Evolutionary conservation across 108 stramenopile species (phyloP).

Genomic region (Nannochloropsis gaditana): DNA sequence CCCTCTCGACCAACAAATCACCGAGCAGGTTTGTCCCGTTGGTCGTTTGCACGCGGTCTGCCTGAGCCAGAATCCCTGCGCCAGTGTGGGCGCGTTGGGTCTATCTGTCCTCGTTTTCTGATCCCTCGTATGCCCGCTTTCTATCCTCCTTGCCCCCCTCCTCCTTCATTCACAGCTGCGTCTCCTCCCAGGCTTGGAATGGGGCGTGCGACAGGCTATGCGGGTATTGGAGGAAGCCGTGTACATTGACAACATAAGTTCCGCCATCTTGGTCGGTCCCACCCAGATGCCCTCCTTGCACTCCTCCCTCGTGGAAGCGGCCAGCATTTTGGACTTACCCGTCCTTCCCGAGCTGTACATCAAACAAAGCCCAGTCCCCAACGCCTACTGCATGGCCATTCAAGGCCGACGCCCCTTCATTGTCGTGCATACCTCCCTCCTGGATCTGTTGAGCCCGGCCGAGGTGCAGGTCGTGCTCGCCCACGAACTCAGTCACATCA

Average conservation of each 20-base stretch:
- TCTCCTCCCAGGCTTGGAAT: slow-evolving; percentile 29
- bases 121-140: not conserved
- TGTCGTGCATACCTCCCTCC: slow-evolving; percentile 40
- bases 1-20: slow-evolving; percentile 36
- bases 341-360: slow-evolving; percentile 36
- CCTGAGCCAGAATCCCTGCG: not conserved
- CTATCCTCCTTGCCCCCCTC: not conserved
- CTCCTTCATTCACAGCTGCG: slow-evolving; percentile 13
- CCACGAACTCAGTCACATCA: slow-evolving; percentile 69
- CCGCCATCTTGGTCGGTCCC: slow-evolving; percentile 37
- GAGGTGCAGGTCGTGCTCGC: slow-evolving; percentile 66
- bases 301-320: slow-evolving; percentile 32
- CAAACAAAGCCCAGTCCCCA: slow-evolving; percentile 42
- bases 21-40: not conserved
- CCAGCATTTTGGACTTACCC: slow-evolving; percentile 38
- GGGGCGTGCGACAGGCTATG: not conserved
- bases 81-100: not conserved
- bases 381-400: slow-evolving; percentile 44
- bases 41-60: not conserved
- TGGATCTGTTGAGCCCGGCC: slow-evolving; percentile 36
- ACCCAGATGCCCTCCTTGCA: slow-evolving; percentile 42
- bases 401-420: slow-evolving; percentile 42
- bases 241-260: slow-evolving; percentile 41
- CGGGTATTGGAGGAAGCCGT: slow-evolving; percentile 27
- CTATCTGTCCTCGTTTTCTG: not conserved